A percentile compares a stretch with the other conserved stretches of the same genome.
Conservation (phyloP, 805 yeast genomes). For the Helenozyma rhizophorensis region DNA sequence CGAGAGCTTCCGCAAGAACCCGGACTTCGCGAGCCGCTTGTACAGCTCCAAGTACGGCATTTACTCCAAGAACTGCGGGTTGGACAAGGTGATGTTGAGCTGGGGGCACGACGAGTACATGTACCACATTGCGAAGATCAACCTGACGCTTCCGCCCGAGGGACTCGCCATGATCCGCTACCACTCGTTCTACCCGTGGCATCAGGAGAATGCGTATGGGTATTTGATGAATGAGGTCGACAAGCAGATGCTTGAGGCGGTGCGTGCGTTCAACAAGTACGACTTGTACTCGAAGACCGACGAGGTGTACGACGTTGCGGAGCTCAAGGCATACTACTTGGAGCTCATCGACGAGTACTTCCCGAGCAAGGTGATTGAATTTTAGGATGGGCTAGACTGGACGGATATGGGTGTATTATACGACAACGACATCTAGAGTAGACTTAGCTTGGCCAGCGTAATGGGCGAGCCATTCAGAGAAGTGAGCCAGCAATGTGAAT, state of each 20-base stretch:
- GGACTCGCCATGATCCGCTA: slow-evolving; percentile 72
- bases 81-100: slow-evolving; percentile 65
- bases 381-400: slow-evolving; percentile 24
- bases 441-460: slow-evolving; percentile 1
- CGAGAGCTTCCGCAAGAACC: slow-evolving; percentile 55
- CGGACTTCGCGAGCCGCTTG: slow-evolving; percentile 58
- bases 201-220: slow-evolving; percentile 61
- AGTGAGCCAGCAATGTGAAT: neutral
- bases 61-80: slow-evolving; percentile 59
- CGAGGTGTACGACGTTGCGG: slow-evolving; percentile 42
- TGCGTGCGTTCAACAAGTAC: slow-evolving; percentile 61
- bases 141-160: slow-evolving; percentile 59
- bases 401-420: neutral
- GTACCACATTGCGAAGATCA: slow-evolving; percentile 66
- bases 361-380: slow-evolving; percentile 53
- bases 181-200: slow-evolving; percentile 77
- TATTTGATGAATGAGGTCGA: slow-evolving; percentile 65
- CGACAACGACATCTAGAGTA: neutral
- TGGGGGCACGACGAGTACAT: slow-evolving; percentile 82
- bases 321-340: slow-evolving; percentile 53
- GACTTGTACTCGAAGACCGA: slow-evolving; percentile 65
- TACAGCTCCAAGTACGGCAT: slow-evolving; percentile 65
- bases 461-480: no score
- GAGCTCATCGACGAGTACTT: slow-evolving; percentile 66
- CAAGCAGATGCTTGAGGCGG: slow-evolving; percentile 56